phyloP scores from a whole-genome alignment of 2,329 filamentous ascomycete genomes.

The Hypoxylon sp. region DNA sequence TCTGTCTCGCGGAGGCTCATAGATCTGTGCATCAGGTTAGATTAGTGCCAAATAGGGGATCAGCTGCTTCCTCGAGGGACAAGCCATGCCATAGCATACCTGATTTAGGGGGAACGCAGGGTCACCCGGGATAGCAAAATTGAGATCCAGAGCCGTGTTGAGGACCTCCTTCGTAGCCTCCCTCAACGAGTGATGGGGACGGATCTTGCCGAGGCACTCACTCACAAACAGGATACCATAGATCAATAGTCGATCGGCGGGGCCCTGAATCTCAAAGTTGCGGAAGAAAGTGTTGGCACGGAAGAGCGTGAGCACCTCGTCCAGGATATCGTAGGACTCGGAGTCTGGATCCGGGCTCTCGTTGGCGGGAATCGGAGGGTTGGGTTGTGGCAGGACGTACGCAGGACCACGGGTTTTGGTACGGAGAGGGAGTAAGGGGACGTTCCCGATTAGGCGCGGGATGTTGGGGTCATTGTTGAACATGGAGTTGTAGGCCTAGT shows the following conservation, averaged over 20 bases:
- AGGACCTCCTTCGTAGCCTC: constrained; percentile 81
- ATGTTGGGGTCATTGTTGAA: constrained; percentile 86
- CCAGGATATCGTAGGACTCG: constrained; percentile 95
- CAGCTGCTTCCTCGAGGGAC: not conserved
- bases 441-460: constrained; percentile 81
- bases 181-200: constrained; percentile 75
- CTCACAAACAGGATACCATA: constrained; percentile 97
- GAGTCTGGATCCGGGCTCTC: constrained; percentile 84
- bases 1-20: constrained; percentile 87
- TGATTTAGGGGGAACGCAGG: constrained; percentile 95
- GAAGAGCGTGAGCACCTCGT: constrained; percentile 93
- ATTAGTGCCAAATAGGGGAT: not conserved
- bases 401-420: constrained; percentile 97
- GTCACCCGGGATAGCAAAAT: constrained; percentile 96
- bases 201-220: constrained; percentile 91
- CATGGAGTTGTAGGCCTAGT: constrained; percentile 95
- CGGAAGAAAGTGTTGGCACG: constrained; percentile 99
- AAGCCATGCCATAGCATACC: constrained; percentile 58
- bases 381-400: constrained; percentile 80
- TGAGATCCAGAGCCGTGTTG: constrained; percentile 90
- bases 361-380: constrained; percentile 68
- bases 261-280: constrained; percentile 99
- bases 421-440: constrained; percentile 92
- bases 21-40: constrained; percentile 72
- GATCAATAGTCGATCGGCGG: constrained; percentile 92